Evolutionary conservation across 305 asterid species (phyloP), one percentile per base, ranked within the genome.

Genomic region (Plantago coronopus): DNA sequence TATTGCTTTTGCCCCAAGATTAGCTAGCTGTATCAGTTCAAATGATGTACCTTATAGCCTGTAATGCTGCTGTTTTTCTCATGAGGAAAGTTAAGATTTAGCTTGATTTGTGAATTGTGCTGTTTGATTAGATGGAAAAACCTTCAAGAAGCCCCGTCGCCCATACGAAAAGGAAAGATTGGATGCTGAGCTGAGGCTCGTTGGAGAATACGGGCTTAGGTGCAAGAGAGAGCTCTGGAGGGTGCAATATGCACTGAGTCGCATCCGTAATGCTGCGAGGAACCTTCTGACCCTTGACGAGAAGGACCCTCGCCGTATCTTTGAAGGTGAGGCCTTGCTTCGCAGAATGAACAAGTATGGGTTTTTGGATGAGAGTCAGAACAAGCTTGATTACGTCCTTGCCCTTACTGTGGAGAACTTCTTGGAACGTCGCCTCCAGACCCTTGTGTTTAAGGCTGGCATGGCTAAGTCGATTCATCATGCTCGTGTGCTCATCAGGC

Each of bases 381-480:
- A 59, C 63, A 64, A 70, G 63, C 75, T 70, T 16, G 75, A 70
- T 70, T 70, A 70, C 9, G 75, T 70, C 17, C 37, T 70, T 67
- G 65, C 75, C 6, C 54, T 70, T 7, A 70, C 75, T 7, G 70
- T 70, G 7, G 75, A 70, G 67, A 70, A 54, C 48, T 70, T 70
- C 22, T 67, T 70, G 17, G 75, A 70, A 18, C 75, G 75, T 20
- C 70, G 75, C 27, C 70, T 70, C 3, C 70, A 70, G 17, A 70
- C 75, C 2, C 70, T 43, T 7, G 75, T 70, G 17, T 70, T 70
- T 18, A 70, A 70, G 63, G 65, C 75, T 18, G 71, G 75, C 12
- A 70, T 70, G 70, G 75, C 75, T 1, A 70, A 70, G 63, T 64
- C 71, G 2, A 71, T 71, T 54, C 76, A 71, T 38, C 76, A 71